phyloP scores from a whole-genome alignment of 345 rosid species.

The Heritiera littoralis region DNA sequence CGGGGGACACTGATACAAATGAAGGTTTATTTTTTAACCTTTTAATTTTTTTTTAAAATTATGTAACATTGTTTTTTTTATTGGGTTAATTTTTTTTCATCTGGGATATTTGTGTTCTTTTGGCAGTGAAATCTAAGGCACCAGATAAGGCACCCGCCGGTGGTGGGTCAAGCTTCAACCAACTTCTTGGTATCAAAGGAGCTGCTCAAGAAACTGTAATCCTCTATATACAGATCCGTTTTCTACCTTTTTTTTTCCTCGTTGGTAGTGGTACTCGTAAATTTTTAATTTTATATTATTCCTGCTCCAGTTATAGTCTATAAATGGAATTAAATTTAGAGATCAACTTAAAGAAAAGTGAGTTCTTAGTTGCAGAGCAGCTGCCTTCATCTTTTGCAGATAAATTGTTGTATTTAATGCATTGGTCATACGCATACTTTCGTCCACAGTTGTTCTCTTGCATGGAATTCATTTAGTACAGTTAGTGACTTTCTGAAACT shows the following conservation, averaged over 20 bases:
- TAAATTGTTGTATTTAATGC: not conserved
- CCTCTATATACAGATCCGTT: not conserved
- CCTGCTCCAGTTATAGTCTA: not conserved
- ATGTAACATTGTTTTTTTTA: not conserved
- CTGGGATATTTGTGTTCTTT: not conserved
- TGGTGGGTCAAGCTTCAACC: constrained; percentile 80
- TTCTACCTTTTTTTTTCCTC: not conserved
- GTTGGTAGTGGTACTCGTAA: not conserved
- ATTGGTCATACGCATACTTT: too few relatives aligned
- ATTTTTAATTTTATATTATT: not conserved
- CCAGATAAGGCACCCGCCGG: constrained; percentile 69
- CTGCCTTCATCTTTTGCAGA: not conserved
- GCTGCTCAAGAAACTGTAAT: constrained; percentile 83
- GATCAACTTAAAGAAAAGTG: not conserved
- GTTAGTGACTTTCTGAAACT: not conserved
- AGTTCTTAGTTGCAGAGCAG: not conserved
- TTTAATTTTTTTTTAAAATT: not conserved
- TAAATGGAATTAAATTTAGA: not conserved
- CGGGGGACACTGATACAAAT: constrained; percentile 76
- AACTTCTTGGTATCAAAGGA: constrained; percentile 95
- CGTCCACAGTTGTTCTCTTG: not conserved
- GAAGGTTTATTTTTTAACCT: constrained; percentile 48
- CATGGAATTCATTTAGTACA: not conserved
- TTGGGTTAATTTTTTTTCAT: not conserved
- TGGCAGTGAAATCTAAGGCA: constrained; percentile 57